Evolutionary conservation across 805 yeast genomes (phyloP), one percentile per base, ranked within the genome.

Genomic region (Candida namnaoensis): DNA sequence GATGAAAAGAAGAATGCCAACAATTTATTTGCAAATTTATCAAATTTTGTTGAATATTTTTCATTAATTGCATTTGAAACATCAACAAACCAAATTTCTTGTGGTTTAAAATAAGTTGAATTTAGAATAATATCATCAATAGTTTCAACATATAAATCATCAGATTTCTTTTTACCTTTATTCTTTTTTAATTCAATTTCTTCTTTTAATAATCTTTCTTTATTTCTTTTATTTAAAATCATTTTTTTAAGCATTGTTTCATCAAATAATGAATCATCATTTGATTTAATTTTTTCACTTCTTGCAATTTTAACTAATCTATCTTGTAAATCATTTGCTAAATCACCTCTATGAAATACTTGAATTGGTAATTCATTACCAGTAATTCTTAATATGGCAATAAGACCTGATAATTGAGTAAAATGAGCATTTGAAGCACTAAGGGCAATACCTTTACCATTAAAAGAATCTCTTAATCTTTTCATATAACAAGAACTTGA

Each of bases 1-100:
- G 76, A 62, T 45, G 61, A 68, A 58, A 73, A 74, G 39, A 73
- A 49, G 12, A 65, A 61, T 1, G 78, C 77, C 15, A 73, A 47
- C 39, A 74, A 61, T 48, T 75, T 75, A 50, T 66, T 71, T n/a
- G 65, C 68, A 49, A 64, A 73, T 0, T 68, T 62, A 3, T 44
- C 49, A 44, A 71, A 72, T 30, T 46, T 44, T 3, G 37, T 32
- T 1, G 32, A 38, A 42, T 50, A 51, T 3, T 41, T 38, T 14
- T 40, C 38, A 6, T 53, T 43, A 5, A 65, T 38, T 0, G 59
- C 41, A 3, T 47, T 44, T 7, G 49, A 36, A 13, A 58, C 58
- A 46, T 65, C 52, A 19, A 68, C 67, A 44, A 65, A 67, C 72
- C 72, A 68, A 11, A 68, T 38, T 30, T 67, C 69, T 43, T 63